Percentiles rank a stretch among this genome's conserved stretches.
Conservation (phyloP, 2,329 filamentous ascomycete species). For the Claviceps monticola region DNA sequence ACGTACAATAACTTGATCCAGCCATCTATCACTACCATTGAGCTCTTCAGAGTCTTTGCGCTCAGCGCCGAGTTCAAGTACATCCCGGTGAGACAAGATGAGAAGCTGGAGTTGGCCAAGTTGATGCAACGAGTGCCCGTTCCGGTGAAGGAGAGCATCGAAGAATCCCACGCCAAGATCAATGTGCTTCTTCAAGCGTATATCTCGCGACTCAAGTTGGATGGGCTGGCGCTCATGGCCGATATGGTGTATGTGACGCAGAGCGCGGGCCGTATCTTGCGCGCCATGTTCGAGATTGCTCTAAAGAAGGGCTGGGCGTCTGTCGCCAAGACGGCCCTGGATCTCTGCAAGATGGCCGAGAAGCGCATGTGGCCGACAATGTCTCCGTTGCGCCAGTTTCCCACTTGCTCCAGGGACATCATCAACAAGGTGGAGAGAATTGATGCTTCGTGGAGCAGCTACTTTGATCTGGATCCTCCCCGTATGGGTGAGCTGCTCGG, state of each 20-base stretch:
- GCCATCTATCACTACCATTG: constrained; percentile 81
- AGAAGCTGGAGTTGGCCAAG: constrained; percentile 92
- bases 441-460: constrained; percentile 83
- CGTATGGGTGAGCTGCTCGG: constrained; percentile 91
- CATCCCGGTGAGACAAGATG: constrained; percentile 92
- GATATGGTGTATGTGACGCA: constrained; percentile 98
- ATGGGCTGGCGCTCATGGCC: constrained; percentile 90
- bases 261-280: constrained; percentile 87
- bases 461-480: constrained; percentile 92
- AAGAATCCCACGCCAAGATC: constrained; percentile 94
- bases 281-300: constrained; percentile 94
- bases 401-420: constrained; percentile 67
- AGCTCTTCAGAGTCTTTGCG: constrained; percentile 92
- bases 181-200: constrained; percentile 95
- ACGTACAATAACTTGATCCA: constrained; percentile 95
- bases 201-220: constrained; percentile 85
- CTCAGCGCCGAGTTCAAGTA: constrained; percentile 98
- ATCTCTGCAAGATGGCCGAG: constrained; percentile 98
- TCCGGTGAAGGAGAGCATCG: constrained; percentile 93
- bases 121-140: constrained; percentile 81
- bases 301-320: constrained; percentile 92
- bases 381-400: constrained; percentile 87
- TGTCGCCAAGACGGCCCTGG: constrained; percentile 81
- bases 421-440: constrained; percentile 88
- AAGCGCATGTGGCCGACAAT: constrained; percentile 99